Evolutionary conservation across 805 yeast genomes (phyloP), one percentile per base, ranked within the genome.

Genomic region (Isabelozyma pseudorhagii): DNA sequence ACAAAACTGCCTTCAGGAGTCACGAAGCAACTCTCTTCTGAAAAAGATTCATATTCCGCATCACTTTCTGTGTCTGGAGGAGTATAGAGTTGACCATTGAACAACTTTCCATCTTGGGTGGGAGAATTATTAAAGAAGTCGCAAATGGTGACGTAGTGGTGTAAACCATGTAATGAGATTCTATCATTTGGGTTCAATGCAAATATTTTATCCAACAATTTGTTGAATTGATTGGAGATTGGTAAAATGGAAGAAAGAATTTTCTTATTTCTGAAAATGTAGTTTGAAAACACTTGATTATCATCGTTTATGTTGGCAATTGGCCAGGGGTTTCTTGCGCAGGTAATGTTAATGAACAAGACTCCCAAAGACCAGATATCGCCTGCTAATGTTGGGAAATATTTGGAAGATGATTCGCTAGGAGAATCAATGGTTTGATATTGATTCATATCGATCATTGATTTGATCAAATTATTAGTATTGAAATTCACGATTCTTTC

Each of bases 321-420:
- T 46, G 89, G 80, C 97, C 97, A 91, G 28, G 97, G 97, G 60
- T 91, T 92, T 64, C 96, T 78, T 40, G 88, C 84, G 56, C 96
- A 88, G 9, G 89, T 78, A 47, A 92, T 72, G 63, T 91, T 91
- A 54, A 91, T 83, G 48, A 91, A 71, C 18, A 91, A 84, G 36
- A 91, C 84, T 2, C 92, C 93, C 45, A 91, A 69, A 1, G 96
- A 86, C 69, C 97, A 91, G 28, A 89, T 79, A 61, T 90, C 97
- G 43, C 96, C 91, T 8, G 88, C 81, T 29, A 79, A 67, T 0
- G 96, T 85, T 10, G 94, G 92, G 61, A 75, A 80, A 49, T 71
- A 74, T 45, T 71, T 67, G 10, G 61, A 55, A 34, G 54, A 59
- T 51, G 58, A 59, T 28, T 55, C 60, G 50, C 55, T 49, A 11